Evolutionary conservation across 768 basidiomycete genomes (phyloP).

Genomic region (Candolleomyces aberdarensis): DNA sequence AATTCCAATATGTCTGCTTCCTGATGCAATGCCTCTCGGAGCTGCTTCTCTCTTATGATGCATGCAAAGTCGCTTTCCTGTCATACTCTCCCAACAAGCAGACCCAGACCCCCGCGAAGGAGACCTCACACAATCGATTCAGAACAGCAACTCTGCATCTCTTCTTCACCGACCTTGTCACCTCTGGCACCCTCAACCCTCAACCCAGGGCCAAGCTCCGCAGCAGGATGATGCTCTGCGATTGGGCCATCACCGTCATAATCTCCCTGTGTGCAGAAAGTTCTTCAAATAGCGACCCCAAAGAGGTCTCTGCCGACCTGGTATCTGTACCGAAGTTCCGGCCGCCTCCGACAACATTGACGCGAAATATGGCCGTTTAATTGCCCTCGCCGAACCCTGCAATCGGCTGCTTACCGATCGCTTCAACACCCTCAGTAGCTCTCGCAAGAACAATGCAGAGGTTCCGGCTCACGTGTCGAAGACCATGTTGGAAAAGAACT

Average conservation of each 20-base stretch:
- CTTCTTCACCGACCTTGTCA: conserved; percentile 78
- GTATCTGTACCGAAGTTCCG: conserved; percentile 86
- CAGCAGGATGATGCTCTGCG: conserved; percentile 61
- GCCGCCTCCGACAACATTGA: conserved; percentile 58
- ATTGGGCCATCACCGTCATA: conserved; percentile 87
- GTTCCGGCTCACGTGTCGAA: conserved; percentile 91
- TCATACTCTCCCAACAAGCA: conserved; percentile 73
- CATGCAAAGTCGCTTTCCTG: conserved; percentile 86
- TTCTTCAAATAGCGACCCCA: conserved; percentile 57
- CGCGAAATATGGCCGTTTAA: conserved; percentile 80
- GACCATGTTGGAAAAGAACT: conserved; percentile 98
- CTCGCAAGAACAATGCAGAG: conserved; percentile 60
- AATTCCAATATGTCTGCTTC: conserved; percentile 67
- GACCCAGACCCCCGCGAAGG: conserved; percentile 58
- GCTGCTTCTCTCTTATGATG: conserved; percentile 87
- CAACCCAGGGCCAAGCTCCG: conserved; percentile 53
- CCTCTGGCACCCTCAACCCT: conserved; percentile 69
- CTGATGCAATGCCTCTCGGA: conserved; percentile 92
- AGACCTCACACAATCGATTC: conserved; percentile 48
- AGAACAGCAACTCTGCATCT: conserved; percentile 71
- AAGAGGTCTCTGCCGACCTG: conserved; percentile 76
- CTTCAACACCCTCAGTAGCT: conserved; percentile 50
- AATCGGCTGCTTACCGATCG: conserved; percentile 83
- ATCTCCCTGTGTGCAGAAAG: conserved; percentile 93
- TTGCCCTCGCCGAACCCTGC: conserved; percentile 84